Evolutionary conservation across 2,329 filamentous ascomycete genomes (phyloP).

Genomic region (Neofusicoccum sp.): DNA sequence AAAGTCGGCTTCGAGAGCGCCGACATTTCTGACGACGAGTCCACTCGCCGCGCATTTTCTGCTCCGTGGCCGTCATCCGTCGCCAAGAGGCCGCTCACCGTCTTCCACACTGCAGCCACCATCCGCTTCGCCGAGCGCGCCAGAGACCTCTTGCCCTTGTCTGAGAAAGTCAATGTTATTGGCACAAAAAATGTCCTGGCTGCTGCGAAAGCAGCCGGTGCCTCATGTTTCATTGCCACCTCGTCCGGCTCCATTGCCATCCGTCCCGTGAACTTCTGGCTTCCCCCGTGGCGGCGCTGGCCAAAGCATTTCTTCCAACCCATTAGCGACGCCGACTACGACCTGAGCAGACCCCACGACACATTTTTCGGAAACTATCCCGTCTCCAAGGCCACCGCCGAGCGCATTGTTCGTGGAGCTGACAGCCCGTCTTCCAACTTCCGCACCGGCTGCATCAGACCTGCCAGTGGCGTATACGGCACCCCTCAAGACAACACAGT

Average conservation of each 20-base stretch:
- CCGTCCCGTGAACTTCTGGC: slow-evolving; percentile 43
- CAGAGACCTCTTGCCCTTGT: slow-evolving; percentile 45
- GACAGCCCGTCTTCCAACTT: slow-evolving; percentile 39
- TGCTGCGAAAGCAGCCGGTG: slow-evolving; percentile 47
- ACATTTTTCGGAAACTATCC: slow-evolving; percentile 51
- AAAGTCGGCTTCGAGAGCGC: slow-evolving; percentile 47
- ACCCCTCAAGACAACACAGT: slow-evolving; percentile 41
- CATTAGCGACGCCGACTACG: slow-evolving; percentile 35
- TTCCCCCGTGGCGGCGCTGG: slow-evolving; percentile 43
- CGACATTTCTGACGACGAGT: slow-evolving; percentile 50
- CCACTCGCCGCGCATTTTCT: slow-evolving; percentile 48
- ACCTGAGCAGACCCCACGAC: slow-evolving; percentile 40
- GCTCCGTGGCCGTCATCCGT: slow-evolving; percentile 47
- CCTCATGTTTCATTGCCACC: slow-evolving; percentile 53
- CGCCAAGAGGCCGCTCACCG: slow-evolving; percentile 50
- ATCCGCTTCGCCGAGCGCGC: slow-evolving; percentile 54
- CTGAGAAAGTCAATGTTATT: slow-evolving; percentile 50
- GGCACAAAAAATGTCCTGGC: slow-evolving; percentile 52
- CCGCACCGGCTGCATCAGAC: slow-evolving; percentile 55
- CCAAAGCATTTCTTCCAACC: slow-evolving; percentile 47
- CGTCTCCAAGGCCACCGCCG: slow-evolving; percentile 52
- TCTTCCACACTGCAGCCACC: slow-evolving; percentile 58
- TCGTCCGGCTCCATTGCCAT: slow-evolving; percentile 52
- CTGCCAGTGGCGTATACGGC: slow-evolving; percentile 55
- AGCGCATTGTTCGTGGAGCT: slow-evolving; percentile 50